Percentiles rank a stretch among this genome's conserved stretches.
Conservation (phyloP, 2,329 filamentous ascomycete genomes). For the Acephala macrosclerotiorum region DNA sequence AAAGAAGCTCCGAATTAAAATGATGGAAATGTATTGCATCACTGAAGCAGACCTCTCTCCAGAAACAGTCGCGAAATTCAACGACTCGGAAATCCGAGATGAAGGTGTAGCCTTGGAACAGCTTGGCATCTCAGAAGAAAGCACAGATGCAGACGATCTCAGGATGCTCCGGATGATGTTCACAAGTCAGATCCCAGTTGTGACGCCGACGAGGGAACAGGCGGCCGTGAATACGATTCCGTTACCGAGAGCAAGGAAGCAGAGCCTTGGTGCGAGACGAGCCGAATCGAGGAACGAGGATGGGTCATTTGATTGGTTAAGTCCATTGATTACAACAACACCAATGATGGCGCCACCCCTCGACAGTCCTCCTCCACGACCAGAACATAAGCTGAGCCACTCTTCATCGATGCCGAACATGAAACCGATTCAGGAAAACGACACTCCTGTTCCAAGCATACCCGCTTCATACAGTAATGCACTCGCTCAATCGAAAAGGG, state of each 20-base stretch:
- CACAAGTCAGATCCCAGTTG: conserved; percentile 23
- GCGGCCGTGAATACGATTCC: not conserved
- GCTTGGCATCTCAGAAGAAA: conserved; percentile 9
- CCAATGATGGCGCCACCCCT: not conserved
- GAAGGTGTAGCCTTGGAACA: conserved; percentile 27
- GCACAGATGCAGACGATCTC: conserved; percentile 23
- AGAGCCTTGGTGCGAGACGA: not conserved
- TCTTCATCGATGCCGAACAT: not conserved
- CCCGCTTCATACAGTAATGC: not conserved
- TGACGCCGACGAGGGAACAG: conserved; percentile 13
- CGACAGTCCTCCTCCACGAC: not conserved
- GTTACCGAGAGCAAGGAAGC: not conserved
- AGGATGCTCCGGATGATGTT: conserved; percentile 27
- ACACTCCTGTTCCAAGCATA: not conserved
- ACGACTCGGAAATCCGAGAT: conserved; percentile 14
- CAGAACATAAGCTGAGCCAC: not conserved
- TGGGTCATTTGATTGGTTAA: conserved; percentile 1
- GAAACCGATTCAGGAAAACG: not conserved
- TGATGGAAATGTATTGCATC: conserved; percentile 40
- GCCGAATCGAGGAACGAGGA: not conserved
- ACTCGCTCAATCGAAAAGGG: not conserved
- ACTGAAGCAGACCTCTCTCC: conserved; percentile 33
- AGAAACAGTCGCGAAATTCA: conserved; percentile 26
- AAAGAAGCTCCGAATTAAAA: conserved; percentile 27
- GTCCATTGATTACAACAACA: conserved; percentile 7